phyloP scores from a whole-genome alignment of 345 rosid genomes.

The Mercurialis annua region DNA sequence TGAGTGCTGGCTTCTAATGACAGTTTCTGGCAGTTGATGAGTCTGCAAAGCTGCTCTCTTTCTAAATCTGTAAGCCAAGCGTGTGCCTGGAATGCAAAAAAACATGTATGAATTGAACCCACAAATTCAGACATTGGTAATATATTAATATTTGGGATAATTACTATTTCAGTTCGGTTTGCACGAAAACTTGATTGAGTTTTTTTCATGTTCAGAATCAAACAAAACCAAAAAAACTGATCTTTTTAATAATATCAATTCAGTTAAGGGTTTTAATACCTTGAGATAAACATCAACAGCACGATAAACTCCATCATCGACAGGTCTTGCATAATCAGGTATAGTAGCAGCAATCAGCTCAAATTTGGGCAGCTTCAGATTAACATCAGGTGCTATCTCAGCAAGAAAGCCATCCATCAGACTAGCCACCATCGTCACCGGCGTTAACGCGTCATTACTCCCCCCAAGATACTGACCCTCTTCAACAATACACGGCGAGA shows the following conservation, averaged over 20 bases:
- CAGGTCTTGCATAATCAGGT: conserved; percentile 78
- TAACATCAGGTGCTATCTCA: conserved; percentile 88
- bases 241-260: not conserved
- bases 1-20: conserved; percentile 80
- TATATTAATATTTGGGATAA: no score
- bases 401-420: conserved; percentile 79
- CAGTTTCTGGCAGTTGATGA: conserved; percentile 79
- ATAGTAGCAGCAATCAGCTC: conserved; percentile 61
- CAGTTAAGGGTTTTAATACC: conserved; percentile 49
- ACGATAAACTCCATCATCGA: conserved; percentile 84
- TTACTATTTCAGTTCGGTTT: no score
- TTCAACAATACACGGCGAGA: conserved; percentile 37
- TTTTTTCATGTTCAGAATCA: no score
- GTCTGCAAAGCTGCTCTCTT: conserved; percentile 58
- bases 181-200: no score
- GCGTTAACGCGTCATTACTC: conserved; percentile 48
- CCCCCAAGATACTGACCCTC: conserved; percentile 49
- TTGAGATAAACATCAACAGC: conserved; percentile 83
- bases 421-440: conserved; percentile 64
- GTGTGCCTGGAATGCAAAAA: conserved; percentile 58
- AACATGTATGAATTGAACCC: not conserved
- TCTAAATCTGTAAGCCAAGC: conserved; percentile 77
- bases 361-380: conserved; percentile 69
- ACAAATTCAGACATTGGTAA: not conserved
- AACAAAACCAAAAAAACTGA: not conserved